These are phyloP conservation scores for Pichia sporocuriosa DNA, from an alignment of 805 yeast genomes.

Conservation along the genomic window DNA sequence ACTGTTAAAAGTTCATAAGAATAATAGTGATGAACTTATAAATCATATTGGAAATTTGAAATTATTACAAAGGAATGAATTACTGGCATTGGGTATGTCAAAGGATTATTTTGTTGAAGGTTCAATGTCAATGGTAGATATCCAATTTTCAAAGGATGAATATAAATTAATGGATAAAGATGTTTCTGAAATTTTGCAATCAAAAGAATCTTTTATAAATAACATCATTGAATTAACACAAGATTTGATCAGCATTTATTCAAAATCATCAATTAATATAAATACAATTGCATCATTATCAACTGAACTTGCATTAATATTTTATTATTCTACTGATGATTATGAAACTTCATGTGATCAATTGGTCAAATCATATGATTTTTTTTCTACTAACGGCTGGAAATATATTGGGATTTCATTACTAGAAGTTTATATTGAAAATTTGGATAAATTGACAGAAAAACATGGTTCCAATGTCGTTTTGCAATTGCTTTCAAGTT, in stretches of 20 bases:
- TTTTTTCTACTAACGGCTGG: conserved; percentile 72
- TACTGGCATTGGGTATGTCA: conserved; percentile 30
- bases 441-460: conserved; percentile 42
- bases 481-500: conserved; percentile 32
- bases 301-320: conserved; percentile 67
- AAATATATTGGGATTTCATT: conserved; percentile 58
- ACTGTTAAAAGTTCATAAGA: conserved; percentile 20
- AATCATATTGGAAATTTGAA: conserved; percentile 39
- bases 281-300: conserved; percentile 69
- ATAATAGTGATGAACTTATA: conserved; percentile 11
- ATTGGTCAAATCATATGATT: conserved; percentile 60
- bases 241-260: conserved; percentile 46
- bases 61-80: conserved; percentile 40
- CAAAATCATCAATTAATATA: conserved; percentile 42
- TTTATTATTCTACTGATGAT: conserved; percentile 41
- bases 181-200: conserved; percentile 22
- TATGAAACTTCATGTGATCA: conserved; percentile 56
- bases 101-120: conserved; percentile 30
- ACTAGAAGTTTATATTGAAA: conserved; percentile 59
- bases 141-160: background rate
- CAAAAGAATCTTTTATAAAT: conserved; percentile 32
- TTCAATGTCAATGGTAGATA: conserved; percentile 16
- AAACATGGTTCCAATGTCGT: conserved; percentile 15
- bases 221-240: conserved; percentile 50
- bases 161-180: conserved; percentile 16